Conservation (phyloP, 768 basidiomycete species). For the Mycena leptocephala region DNA sequence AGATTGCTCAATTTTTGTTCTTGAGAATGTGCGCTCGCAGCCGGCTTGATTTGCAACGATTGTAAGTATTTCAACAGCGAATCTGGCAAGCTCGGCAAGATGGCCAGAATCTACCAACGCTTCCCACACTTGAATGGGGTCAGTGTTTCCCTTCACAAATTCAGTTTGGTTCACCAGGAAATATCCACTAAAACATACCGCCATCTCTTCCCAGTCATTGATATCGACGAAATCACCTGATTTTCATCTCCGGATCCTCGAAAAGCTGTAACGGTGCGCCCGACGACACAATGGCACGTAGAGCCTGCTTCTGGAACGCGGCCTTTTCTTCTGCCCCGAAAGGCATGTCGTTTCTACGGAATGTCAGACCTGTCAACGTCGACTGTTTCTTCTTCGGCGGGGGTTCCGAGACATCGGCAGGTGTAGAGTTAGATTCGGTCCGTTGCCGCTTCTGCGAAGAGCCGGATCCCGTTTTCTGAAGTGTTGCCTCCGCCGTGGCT, state of each 20-base stretch:
- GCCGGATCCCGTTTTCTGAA: no score
- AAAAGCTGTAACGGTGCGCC: background rate
- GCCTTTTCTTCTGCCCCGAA: background rate
- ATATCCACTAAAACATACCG: background rate
- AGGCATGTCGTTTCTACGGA: constrained; percentile 6
- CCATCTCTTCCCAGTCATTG: background rate
- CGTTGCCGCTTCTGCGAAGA: background rate
- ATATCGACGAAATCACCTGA: constrained; percentile 21
- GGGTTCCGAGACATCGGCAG: background rate
- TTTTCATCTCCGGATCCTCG: constrained; percentile 16
- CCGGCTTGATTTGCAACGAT: constrained; percentile 17
- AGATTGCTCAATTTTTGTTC: constrained; percentile 17
- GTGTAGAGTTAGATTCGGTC: background rate
- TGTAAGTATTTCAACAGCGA: background rate
- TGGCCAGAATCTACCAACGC: background rate
- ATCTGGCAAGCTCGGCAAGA: background rate
- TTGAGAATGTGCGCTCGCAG: constrained; percentile 7
- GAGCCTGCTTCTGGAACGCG: background rate
- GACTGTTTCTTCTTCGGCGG: background rate
- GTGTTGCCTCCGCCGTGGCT: no score
- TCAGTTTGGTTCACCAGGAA: background rate
- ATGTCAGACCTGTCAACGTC: background rate
- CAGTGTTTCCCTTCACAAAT: background rate
- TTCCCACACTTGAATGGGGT: constrained; percentile 9
- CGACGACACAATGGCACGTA: background rate